A percentile compares a stretch with the other conserved stretches of the same genome.
phyloP scores from a whole-genome alignment of 305 asterid genomes.

The Ajuga reptans region DNA sequence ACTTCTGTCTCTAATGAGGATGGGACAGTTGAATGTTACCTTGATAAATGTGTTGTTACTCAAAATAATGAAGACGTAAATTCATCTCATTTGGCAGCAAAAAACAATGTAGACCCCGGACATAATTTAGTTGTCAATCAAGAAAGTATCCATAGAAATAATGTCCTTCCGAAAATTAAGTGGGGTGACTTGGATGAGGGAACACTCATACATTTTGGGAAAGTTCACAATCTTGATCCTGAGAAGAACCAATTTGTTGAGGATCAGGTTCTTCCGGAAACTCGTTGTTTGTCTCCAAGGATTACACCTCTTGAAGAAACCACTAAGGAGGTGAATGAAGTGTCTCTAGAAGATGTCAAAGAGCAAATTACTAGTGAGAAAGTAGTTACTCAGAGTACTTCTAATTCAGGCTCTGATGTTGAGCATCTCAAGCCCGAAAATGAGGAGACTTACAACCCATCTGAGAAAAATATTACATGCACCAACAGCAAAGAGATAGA shows the following conservation, averaged over 20 bases:
- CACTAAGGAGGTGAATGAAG: slow-evolving; percentile 35
- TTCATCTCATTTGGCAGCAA: slow-evolving; percentile 26
- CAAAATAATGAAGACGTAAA: slow-evolving; percentile 36
- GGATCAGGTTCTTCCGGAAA: slow-evolving; percentile 26
- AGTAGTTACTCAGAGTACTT: slow-evolving; percentile 28
- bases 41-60: slow-evolving; percentile 47
- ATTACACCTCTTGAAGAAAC: slow-evolving; percentile 26
- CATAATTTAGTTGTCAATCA: slow-evolving; percentile 31
- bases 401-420: slow-evolving; percentile 23
- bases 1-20: slow-evolving; percentile 32
- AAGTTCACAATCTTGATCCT: slow-evolving; percentile 37
- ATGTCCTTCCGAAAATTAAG: slow-evolving; percentile 56
- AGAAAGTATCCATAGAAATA: slow-evolving; percentile 31
- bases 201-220: slow-evolving; percentile 51
- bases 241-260: slow-evolving; percentile 24
- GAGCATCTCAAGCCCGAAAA: slow-evolving; percentile 29
- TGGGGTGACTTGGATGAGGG: slow-evolving; percentile 96
- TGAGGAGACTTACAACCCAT: slow-evolving; percentile 16
- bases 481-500: slow-evolving; percentile 28
- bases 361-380: slow-evolving; percentile 38
- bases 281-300: slow-evolving; percentile 25
- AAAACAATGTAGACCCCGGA: slow-evolving; percentile 23
- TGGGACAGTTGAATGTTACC: slow-evolving; percentile 29
- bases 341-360: slow-evolving; percentile 50
- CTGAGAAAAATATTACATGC: slow-evolving; percentile 17